A percentile compares a stretch with the other conserved stretches of the same genome.
These are phyloP conservation scores for Flueggea neowawraea DNA, from an alignment of 441 rosid species.

Conservation along the genomic window DNA sequence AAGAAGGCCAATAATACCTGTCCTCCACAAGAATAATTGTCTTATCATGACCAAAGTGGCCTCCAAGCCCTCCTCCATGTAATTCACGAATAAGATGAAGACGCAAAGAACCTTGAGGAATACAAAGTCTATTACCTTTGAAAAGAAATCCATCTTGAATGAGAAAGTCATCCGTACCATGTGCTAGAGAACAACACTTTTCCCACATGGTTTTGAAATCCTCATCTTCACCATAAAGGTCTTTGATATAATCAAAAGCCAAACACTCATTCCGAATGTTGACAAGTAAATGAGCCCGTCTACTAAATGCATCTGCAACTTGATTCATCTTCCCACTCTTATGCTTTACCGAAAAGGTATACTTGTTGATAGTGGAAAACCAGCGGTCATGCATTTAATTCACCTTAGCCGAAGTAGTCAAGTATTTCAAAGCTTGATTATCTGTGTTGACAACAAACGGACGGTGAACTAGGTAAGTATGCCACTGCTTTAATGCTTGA, in stretches of 20 bases:
- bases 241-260: conserved; percentile 8
- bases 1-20: background rate
- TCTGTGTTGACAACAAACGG: too few relatives aligned
- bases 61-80: conserved; percentile 5
- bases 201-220: background rate
- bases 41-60: conserved; percentile 9
- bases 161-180: background rate
- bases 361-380: background rate
- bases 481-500: too few relatives aligned
- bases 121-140: conserved; percentile 3
- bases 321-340: background rate
- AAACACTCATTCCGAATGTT: background rate
- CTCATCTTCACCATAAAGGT: background rate
- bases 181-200: background rate
- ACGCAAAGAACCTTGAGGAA: background rate
- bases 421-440: too few relatives aligned
- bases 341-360: conserved; percentile 6
- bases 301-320: background rate
- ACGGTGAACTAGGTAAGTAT: too few relatives aligned
- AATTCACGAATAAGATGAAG: conserved; percentile 2
- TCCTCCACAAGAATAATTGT: conserved; percentile 3
- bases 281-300: background rate
- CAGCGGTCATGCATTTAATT: too few relatives aligned
- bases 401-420: background rate
- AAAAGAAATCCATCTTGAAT: conserved; percentile 4